Conservation (phyloP, 2,329 filamentous ascomycete species). For the Colletotrichum graminicola region DNA sequence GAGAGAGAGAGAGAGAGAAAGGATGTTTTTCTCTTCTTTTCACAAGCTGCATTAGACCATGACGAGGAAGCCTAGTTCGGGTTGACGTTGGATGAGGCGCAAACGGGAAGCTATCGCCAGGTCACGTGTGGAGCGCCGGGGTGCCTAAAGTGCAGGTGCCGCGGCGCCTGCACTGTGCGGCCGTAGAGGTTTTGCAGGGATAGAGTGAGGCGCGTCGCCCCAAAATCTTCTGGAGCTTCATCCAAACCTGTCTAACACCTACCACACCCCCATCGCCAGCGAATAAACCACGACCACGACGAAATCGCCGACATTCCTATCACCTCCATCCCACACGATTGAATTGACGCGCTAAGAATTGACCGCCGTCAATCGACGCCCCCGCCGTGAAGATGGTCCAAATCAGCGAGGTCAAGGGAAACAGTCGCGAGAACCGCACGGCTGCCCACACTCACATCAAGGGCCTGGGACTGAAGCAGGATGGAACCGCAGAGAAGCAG, state of each 20-base stretch:
- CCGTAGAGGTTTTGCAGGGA: constrained; percentile 38
- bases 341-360: constrained; percentile 34
- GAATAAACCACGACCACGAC: constrained; percentile 18
- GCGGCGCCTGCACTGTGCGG: constrained; percentile 38
- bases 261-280: constrained; percentile 18
- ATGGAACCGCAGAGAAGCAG: constrained; percentile 87
- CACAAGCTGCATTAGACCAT: not conserved
- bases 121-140: constrained; percentile 39
- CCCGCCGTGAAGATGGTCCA: constrained; percentile 76
- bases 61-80: not conserved
- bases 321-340: not conserved
- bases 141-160: constrained; percentile 34
- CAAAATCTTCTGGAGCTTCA: constrained; percentile 44
- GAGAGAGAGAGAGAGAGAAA: not conserved
- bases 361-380: constrained; percentile 38
- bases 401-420: constrained; percentile 95
- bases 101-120: constrained; percentile 31
- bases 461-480: constrained; percentile 85
- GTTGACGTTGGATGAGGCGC: constrained; percentile 20
- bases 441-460: constrained; percentile 98
- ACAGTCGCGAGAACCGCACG: constrained; percentile 94
- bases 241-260: constrained; percentile 33
- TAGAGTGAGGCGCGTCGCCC: constrained; percentile 39
- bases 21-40: too few relatives aligned
- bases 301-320: constrained; percentile 10